Evolutionary conservation across 345 rosid species (phyloP), one percentile per base, ranked within the genome.

Genomic region (Luvunga scandens): DNA sequence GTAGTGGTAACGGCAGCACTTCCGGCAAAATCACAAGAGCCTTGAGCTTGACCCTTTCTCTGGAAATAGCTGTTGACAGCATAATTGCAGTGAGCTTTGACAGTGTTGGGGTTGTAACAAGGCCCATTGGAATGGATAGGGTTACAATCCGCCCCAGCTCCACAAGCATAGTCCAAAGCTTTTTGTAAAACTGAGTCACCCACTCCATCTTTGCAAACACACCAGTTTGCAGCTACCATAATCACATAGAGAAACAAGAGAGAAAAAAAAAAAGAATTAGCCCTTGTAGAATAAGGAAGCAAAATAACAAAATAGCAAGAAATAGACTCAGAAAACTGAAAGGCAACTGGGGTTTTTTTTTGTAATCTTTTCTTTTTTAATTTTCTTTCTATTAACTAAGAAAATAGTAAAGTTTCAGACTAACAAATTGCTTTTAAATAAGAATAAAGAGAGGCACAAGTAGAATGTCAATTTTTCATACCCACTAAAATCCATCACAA

Each of bases 1-100:
- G 91, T 4, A 75, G 78, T 55, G 59, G 90, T 61, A 60, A 85
- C 9, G 72, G 84, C 8, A 28, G 98, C 98, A 74, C 94, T 70
- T 82, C 95, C 98, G 78, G 88, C 28, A 75, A 95, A 96, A 78
- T 92, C 91, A 87, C 99, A 96, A 42, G 95, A 5, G 74, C 91
- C 94, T 76, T 81, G 76, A 82, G 90, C 72, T 86, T 92, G 97
- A 27, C 89, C 87, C 84, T 94, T 94, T 77, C 42, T 90, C 75
- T 94, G 99, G 88, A 83, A 96, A 81, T 78, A 96, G 88, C 98
- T 96, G 84, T 96, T 96, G 71, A 90, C 98, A 50, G 98, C 98
- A 81, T 89, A 95, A 77, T 66, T 85, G 82, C 98, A 96, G 69
- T 95, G 99, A 56, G 95, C 81, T 79, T 80, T 88, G 50, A 94